These are phyloP conservation scores for Lipomyces sp. DNA, from an alignment of 805 yeast species.

Conservation along the genomic window DNA sequence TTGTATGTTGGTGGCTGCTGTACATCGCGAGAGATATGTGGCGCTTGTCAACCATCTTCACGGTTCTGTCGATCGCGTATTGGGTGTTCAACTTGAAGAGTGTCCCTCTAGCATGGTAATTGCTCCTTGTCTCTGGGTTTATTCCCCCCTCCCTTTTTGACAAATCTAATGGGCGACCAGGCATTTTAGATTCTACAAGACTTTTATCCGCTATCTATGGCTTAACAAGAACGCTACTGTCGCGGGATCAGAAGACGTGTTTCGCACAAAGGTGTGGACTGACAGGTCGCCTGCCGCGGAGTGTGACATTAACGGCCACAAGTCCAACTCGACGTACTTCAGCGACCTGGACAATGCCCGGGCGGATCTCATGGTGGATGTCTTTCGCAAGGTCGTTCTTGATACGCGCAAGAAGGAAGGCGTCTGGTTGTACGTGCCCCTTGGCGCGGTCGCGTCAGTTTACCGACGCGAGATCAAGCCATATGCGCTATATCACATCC, in stretches of 20 bases:
- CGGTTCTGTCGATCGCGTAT: conserved; percentile 13
- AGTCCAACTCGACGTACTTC: conserved; percentile 82
- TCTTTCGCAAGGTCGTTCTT: conserved; percentile 57
- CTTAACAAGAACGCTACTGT: conserved; percentile 6
- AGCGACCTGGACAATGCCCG: conserved; percentile 78
- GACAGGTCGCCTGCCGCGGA: conserved; percentile 73
- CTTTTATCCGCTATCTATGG: conserved; percentile 13
- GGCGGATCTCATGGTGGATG: conserved; percentile 53
- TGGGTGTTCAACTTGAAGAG: conserved; percentile 20
- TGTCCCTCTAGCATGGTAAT: conserved; percentile 24
- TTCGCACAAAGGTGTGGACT: conserved; percentile 38
- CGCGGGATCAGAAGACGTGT: conserved; percentile 18
- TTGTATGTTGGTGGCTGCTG: too few relatives aligned
- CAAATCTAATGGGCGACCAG: too few relatives aligned
- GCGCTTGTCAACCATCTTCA: conserved; percentile 15
- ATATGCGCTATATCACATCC: conserved; percentile 55
- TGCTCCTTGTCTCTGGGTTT: too few relatives aligned
- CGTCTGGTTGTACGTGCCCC: conserved; percentile 63
- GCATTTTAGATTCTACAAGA: conserved; percentile 25
- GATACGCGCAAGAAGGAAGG: conserved; percentile 42
- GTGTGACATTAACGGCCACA: conserved; percentile 82
- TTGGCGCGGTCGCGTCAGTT: conserved; percentile 64
- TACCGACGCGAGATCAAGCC: conserved; percentile 74
- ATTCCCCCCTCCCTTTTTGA: background rate
- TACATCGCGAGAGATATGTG: too few relatives aligned